Evolutionary conservation across 257 asterid genomes (phyloP).

Genomic region (Nicotiana knightiana): DNA sequence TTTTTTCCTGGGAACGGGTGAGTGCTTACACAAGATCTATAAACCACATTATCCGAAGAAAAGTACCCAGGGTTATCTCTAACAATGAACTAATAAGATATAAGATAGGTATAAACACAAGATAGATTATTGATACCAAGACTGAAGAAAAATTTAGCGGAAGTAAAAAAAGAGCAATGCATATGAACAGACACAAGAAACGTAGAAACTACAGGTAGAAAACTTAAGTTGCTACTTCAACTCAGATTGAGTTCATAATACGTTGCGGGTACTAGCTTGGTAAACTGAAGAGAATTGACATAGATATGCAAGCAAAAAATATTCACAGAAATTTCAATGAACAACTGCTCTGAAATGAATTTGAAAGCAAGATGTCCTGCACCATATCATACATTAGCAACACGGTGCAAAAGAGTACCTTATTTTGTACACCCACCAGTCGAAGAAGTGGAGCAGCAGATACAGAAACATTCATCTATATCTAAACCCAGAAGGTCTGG

Average conservation of each 20-base stretch:
- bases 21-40: slow-evolving; percentile 2
- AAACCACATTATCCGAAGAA: neutral
- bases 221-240: neutral
- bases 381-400: neutral
- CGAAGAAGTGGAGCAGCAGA: neutral
- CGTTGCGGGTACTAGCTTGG: neutral
- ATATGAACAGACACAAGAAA: neutral
- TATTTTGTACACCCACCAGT: neutral
- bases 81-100: neutral
- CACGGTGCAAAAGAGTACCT: neutral
- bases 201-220: neutral
- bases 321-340: neutral
- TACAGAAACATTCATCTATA: too few relatives aligned
- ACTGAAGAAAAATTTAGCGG: neutral
- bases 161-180: neutral
- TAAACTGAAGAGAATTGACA: neutral
- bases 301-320: neutral
- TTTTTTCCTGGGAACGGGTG: neutral
- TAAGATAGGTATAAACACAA: neutral
- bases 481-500: neutral
- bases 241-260: neutral
- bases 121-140: neutral
- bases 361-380: neutral
- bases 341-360: neutral
- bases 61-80: neutral